Base-by-base conservation (phyloP, 768 basidiomycete species). In the Suillus decipiens region DNA sequence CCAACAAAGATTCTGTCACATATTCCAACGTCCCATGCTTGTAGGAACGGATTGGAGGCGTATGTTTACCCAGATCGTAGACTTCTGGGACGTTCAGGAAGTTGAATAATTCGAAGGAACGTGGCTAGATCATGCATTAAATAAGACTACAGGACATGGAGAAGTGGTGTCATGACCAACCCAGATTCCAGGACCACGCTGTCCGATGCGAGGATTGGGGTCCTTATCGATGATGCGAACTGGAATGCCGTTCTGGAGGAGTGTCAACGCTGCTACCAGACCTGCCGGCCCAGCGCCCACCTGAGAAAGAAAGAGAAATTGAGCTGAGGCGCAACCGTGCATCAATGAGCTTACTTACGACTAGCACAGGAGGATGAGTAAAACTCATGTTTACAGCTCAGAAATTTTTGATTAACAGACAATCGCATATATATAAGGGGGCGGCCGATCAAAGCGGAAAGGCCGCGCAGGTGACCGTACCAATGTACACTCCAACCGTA, bases 281-380 rank as follows among this genome's bases (percentile, higher is more conserved):
- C 83, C 82, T 42, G 80, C 76, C 9, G 82, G 81, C 12, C 82
- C 81, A 39, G 76, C 81, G 45, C 82, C 82, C 39, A 80, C 80
- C 81, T 83, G n/a, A 48, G 31, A n/a, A 28, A 48, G 31, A n/a
- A 45, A 34, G n/a, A 50, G 17, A 43, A 19, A 34, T n/a, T 48
- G 4, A 51, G 43, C 17, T 14, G 37, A 33, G 15, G 19, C 3
- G 6, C 11, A 19, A 24, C 1, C 22, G 10, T 43, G 3, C 1
- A 50, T 22, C 14, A n/a, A n/a, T 33, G 28, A 19, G 4, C 19
- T 47, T 6, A 59, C 62, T 22, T 34, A 63, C 58, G 9, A 63
- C 31, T 31, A 63, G 28, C 8, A 63, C 62, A 15, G 62, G 58
- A 63, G 62, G 50, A 51, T 5, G 36, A 37, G 36, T 37, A 14